Percentiles rank a stretch among this genome's conserved stretches.
Conservation (phyloP, 2,329 filamentous ascomycete species). For the Aspergillus sp. region DNA sequence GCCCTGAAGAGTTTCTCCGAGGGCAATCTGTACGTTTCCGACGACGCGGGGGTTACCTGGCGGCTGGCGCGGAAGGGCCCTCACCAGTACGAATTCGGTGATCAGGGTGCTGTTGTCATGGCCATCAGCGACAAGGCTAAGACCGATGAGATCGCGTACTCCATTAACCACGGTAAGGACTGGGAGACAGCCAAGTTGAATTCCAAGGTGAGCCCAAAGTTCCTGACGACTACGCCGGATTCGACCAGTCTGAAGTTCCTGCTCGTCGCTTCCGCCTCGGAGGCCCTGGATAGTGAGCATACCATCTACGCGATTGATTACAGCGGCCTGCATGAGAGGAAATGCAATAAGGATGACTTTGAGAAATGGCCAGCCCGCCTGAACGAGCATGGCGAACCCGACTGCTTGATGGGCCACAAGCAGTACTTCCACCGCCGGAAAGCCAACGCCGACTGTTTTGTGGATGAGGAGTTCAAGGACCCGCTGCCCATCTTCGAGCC, state of each 20-base stretch:
- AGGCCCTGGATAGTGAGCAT: constrained; percentile 40
- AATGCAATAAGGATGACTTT: constrained; percentile 64
- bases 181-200: constrained; percentile 70
- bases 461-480: constrained; percentile 77
- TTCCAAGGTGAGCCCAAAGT: constrained; percentile 59
- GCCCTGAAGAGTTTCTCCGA: constrained; percentile 62
- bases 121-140: constrained; percentile 62
- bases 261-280: constrained; percentile 56
- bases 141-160: constrained; percentile 62
- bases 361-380: constrained; percentile 82
- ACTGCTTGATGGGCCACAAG: constrained; percentile 92
- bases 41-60: constrained; percentile 86
- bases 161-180: constrained; percentile 76
- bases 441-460: constrained; percentile 78
- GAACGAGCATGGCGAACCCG: constrained; percentile 69
- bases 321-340: constrained; percentile 65
- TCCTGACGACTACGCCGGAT: constrained; percentile 82
- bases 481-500: constrained; percentile 59
- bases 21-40: constrained; percentile 77
- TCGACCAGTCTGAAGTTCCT: constrained; percentile 90
- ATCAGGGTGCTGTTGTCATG: constrained; percentile 80
- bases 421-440: constrained; percentile 81
- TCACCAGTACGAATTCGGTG: constrained; percentile 94
- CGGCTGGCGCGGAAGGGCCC: constrained; percentile 62
- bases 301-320: constrained; percentile 76